These are phyloP conservation scores for Globisporangium solare DNA, from an alignment of 352 stramenopile species.

Conservation along the genomic window DNA sequence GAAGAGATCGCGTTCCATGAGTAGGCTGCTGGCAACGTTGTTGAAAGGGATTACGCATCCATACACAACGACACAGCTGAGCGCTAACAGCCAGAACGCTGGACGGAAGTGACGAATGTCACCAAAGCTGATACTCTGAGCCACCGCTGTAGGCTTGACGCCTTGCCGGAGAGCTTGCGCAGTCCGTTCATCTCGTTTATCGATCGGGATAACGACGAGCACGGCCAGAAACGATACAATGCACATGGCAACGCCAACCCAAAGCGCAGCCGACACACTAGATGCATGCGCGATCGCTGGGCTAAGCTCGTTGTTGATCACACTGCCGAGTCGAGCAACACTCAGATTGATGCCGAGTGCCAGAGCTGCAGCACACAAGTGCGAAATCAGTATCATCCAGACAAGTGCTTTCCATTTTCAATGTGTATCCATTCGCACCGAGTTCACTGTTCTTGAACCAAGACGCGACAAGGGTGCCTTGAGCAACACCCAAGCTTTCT, in stretches of 20 bases:
- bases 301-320: conserved; percentile 92
- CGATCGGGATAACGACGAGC: conserved; percentile 75
- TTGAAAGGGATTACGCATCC: conserved; percentile 94
- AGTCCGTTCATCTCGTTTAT: conserved; percentile 51
- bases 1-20: conserved; percentile 91
- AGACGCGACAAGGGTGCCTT: conserved; percentile 85
- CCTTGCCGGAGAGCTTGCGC: conserved; percentile 8
- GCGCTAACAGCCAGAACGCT: conserved; percentile 86
- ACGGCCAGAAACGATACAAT: conserved; percentile 59
- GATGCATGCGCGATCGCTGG: conserved; percentile 65
- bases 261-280: conserved; percentile 74
- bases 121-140: conserved; percentile 59
- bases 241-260: conserved; percentile 84
- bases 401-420: too few relatives aligned
- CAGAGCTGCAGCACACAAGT: conserved; percentile 42
- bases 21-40: conserved; percentile 88
- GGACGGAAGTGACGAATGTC: conserved; percentile 77
- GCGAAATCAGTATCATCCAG: neutral
- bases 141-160: conserved; percentile 12
- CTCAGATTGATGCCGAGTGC: conserved; percentile 92
- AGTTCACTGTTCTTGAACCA: conserved; percentile 94
- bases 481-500: conserved; percentile 88
- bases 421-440: conserved; percentile 16
- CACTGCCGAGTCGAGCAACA: conserved; percentile 84
- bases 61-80: conserved; percentile 92